These are phyloP conservation scores for Leccinum longicurvipes DNA, from an alignment of 768 basidiomycete genomes.

Conservation along the genomic window DNA sequence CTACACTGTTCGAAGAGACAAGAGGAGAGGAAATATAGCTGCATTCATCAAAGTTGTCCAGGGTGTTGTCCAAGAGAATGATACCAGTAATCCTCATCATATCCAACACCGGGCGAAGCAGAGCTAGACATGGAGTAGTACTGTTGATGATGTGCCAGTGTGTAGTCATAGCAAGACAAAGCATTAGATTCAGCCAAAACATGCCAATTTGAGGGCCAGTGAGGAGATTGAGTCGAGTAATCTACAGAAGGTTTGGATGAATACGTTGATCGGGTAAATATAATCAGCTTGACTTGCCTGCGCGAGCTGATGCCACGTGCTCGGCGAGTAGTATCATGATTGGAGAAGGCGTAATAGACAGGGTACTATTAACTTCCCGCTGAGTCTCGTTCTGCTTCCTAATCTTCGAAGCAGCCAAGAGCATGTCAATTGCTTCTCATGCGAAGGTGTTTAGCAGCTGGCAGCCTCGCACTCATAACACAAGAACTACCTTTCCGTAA, in stretches of 20 bases:
- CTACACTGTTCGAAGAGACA: background rate
- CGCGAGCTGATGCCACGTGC: background rate
- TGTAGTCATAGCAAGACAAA: background rate
- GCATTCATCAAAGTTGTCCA: background rate
- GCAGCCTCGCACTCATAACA: background rate
- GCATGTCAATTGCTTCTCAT: slow-evolving; percentile 8
- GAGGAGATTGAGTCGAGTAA: background rate
- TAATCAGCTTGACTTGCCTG: slow-evolving; percentile 1
- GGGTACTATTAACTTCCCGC: background rate
- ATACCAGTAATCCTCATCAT: background rate
- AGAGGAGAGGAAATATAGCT: background rate
- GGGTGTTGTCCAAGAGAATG: background rate
- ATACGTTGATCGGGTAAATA: background rate
- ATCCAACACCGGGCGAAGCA: background rate
- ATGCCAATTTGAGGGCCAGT: background rate
- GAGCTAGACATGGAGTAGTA: background rate
- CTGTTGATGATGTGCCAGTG: background rate
- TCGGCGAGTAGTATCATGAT: background rate
- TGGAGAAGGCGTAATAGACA: background rate
- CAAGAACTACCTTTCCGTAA: slow-evolving; percentile 14
- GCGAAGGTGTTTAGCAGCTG: slow-evolving; percentile 2
- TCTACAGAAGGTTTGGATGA: slow-evolving; percentile 3
- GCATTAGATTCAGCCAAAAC: background rate
- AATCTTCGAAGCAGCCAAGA: background rate
- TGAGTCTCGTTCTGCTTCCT: background rate